Percentiles rank a stretch among this genome's conserved stretches.
phyloP scores from a whole-genome alignment of 1,139 yeast species.

The Scheffersomyces illinoinensis region DNA sequence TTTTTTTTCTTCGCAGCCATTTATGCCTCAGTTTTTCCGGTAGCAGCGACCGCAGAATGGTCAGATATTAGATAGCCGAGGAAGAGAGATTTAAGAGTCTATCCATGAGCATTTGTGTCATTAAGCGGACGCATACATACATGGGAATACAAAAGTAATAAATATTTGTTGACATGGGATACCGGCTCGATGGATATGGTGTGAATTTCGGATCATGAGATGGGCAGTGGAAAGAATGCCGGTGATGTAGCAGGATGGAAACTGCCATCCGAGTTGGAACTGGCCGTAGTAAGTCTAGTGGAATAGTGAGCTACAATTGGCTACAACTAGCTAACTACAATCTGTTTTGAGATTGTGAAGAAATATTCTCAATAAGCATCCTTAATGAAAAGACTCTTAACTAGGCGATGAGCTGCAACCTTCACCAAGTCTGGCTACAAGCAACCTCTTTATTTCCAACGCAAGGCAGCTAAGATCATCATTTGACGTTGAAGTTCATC shows the following conservation, averaged over 20 bases:
- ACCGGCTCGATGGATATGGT: not conserved
- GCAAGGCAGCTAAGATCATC: not conserved
- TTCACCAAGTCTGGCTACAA: not conserved
- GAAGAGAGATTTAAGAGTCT: not conserved
- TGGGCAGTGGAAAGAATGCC: not conserved
- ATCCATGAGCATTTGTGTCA: not conserved
- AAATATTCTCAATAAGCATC: not conserved
- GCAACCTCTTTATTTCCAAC: not conserved
- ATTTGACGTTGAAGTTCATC: not conserved
- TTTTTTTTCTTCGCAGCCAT: constrained; percentile 5
- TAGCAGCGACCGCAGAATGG: not conserved
- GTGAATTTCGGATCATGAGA: not conserved
- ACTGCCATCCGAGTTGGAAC: too few species aligned
- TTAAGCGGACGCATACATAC: not conserved
- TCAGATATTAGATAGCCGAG: not conserved
- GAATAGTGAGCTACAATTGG: not conserved
- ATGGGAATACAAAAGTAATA: not conserved
- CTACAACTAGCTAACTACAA: too few species aligned
- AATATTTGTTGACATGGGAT: too few species aligned
- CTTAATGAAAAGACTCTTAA: not conserved
- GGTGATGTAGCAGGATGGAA: not conserved
- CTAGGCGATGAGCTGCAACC: not conserved
- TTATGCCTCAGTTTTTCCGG: not conserved
- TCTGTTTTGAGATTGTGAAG: not conserved
- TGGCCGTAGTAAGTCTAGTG: not conserved